phyloP scores from a whole-genome alignment of 2,329 filamentous ascomycete genomes.

The Cladophialophora carrionii region DNA sequence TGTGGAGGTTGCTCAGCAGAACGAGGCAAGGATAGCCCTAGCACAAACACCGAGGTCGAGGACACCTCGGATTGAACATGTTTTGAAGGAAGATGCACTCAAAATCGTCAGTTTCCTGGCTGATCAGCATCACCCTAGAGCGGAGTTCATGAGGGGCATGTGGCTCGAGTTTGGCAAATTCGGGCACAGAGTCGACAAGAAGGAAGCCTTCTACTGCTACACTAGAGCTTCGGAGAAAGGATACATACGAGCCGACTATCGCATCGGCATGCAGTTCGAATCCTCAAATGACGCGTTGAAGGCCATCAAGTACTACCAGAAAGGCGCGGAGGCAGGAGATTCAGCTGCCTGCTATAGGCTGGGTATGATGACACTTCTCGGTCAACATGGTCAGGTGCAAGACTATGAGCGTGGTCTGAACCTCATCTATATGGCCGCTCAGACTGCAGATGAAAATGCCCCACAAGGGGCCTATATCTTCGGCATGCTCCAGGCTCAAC shows the following conservation, averaged over 20 bases:
- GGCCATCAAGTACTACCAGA: slow-evolving; percentile 86
- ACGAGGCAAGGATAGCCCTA: slow-evolving; percentile 68
- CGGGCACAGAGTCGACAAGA: slow-evolving; percentile 85
- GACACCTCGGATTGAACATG: slow-evolving; percentile 86
- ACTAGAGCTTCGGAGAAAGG: slow-evolving; percentile 76
- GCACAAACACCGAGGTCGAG: slow-evolving; percentile 65
- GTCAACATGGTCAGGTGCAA: slow-evolving; percentile 86
- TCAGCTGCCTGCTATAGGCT: slow-evolving; percentile 87
- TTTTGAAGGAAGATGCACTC: slow-evolving; percentile 82
- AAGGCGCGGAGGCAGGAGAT: slow-evolving; percentile 76
- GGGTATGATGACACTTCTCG: slow-evolving; percentile 96
- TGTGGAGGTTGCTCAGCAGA: slow-evolving; percentile 80
- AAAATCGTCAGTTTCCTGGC: slow-evolving; percentile 90
- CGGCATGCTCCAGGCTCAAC: slow-evolving; percentile 88
- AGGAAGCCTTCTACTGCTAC: slow-evolving; percentile 89
- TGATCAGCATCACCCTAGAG: slow-evolving; percentile 88
- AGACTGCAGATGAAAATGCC: slow-evolving; percentile 91
- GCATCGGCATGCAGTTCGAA: slow-evolving; percentile 98
- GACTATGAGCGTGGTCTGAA: slow-evolving; percentile 78
- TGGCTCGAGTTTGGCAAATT: slow-evolving; percentile 99
- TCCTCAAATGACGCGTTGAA: slow-evolving; percentile 90
- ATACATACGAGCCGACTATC: slow-evolving; percentile 87
- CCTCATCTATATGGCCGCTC: slow-evolving; percentile 79
- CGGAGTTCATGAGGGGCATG: slow-evolving; percentile 90
- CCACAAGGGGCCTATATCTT: slow-evolving; percentile 94